phyloP scores from a whole-genome alignment of 495 filamentous ascomycete genomes.

The Aspergillus funiculosus region DNA sequence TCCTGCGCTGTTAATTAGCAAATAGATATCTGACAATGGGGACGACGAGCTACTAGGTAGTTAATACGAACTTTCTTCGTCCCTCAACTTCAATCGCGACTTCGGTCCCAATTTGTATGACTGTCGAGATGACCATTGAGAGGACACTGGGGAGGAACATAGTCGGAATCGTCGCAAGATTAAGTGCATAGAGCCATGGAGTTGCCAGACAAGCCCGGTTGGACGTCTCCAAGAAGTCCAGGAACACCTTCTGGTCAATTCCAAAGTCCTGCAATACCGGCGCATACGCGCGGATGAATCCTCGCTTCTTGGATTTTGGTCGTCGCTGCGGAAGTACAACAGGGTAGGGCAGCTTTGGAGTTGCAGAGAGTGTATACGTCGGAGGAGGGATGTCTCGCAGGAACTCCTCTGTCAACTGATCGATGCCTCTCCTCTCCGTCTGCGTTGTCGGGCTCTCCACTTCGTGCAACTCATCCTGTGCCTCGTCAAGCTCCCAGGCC shows the following conservation, averaged over 20 bases:
- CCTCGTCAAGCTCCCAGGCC: conserved; percentile 50
- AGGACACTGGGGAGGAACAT: conserved; percentile 38
- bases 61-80: conserved; percentile 24
- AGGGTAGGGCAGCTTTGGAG: conserved; percentile 31
- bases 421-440: neutral
- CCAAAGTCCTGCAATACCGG: conserved; percentile 45
- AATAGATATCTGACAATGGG: neutral
- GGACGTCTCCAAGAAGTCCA: conserved; percentile 48
- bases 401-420: conserved; percentile 20
- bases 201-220: conserved; percentile 36
- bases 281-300: conserved; percentile 43
- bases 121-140: conserved; percentile 41
- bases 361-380: conserved; percentile 7
- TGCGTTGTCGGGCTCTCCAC: neutral
- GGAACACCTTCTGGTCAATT: conserved; percentile 47
- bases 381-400: conserved; percentile 12
- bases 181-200: conserved; percentile 38
- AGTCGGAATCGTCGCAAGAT: conserved; percentile 35
- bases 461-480: conserved; percentile 26
- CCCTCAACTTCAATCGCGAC: conserved; percentile 41
- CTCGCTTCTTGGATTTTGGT: conserved; percentile 26
- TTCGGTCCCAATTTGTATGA: conserved; percentile 37
- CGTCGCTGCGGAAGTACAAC: conserved; percentile 33
- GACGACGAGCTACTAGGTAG: neutral
- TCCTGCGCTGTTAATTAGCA: conserved; percentile 21